Evolutionary conservation across 352 stramenopile genomes (phyloP).

Genomic region (Blastocystis sp.): DNA sequence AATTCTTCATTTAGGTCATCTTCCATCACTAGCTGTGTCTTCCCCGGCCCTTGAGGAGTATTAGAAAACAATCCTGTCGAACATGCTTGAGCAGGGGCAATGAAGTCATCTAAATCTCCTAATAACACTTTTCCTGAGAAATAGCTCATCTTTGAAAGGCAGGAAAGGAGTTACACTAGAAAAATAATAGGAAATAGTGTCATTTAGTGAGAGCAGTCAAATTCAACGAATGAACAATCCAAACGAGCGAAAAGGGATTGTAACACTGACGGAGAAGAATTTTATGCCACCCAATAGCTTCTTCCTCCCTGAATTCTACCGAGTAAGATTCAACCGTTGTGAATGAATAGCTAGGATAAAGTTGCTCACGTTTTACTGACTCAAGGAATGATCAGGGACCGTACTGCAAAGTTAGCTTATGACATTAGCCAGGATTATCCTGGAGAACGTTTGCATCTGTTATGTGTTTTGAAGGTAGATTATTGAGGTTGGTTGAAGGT

Average conservation of each 20-base stretch:
- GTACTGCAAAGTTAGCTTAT: conserved; percentile 84
- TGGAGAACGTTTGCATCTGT: conserved; percentile 82
- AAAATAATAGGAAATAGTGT: background rate
- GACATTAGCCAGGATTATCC: conserved; percentile 84
- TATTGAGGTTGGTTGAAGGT: conserved; percentile 26
- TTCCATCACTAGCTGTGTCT: conserved; percentile 51
- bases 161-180: background rate
- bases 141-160: conserved; percentile 35
- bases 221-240: background rate
- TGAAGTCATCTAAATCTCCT: conserved; percentile 62
- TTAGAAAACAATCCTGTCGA: conserved; percentile 11
- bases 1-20: conserved; percentile 14
- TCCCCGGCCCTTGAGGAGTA: background rate
- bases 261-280: background rate
- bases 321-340: background rate
- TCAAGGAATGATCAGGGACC: conserved; percentile 82
- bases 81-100: conserved; percentile 42
- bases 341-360: conserved; percentile 72
- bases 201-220: background rate
- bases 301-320: background rate
- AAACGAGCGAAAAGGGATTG: background rate
- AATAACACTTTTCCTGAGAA: conserved; percentile 61
- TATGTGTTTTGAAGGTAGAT: conserved; percentile 85
- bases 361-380: conserved; percentile 84
- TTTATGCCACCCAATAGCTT: background rate